A percentile compares a stretch with the other conserved stretches of the same genome.
Conservation (phyloP, 495 filamentous ascomycete genomes). For the Daldinia concentrica region DNA sequence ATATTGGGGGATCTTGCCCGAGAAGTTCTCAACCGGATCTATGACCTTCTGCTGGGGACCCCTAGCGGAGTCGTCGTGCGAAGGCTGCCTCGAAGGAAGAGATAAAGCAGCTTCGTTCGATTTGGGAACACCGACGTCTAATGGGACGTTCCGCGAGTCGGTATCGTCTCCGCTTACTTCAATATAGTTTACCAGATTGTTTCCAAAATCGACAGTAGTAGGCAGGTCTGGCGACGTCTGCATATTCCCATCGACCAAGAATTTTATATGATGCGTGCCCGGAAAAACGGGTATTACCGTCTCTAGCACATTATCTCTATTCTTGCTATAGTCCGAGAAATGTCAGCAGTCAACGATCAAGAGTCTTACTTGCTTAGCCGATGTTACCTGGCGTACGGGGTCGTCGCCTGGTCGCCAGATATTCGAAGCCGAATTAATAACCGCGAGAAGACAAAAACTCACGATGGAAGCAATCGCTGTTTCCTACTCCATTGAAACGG, state of each 20-base stretch:
- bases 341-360: slow-evolving; percentile 19
- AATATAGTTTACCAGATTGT: slow-evolving; percentile 96
- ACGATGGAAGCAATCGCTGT: slow-evolving; percentile 84
- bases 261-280: slow-evolving; percentile 95
- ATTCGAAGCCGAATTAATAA: slow-evolving; percentile 12
- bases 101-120: slow-evolving; percentile 43
- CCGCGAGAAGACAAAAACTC: slow-evolving; percentile 51
- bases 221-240: slow-evolving; percentile 83
- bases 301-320: slow-evolving; percentile 68
- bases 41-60: slow-evolving; percentile 53
- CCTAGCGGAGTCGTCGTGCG: slow-evolving; percentile 54
- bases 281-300: slow-evolving; percentile 83
- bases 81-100: slow-evolving; percentile 48
- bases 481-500: slow-evolving; percentile 97
- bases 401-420: slow-evolving; percentile 5
- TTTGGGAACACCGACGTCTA: slow-evolving; percentile 42
- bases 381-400: not conserved
- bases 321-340: slow-evolving; percentile 53
- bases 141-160: slow-evolving; percentile 38
- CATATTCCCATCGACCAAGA: slow-evolving; percentile 95
- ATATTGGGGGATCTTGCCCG: slow-evolving; percentile 78
- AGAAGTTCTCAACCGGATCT: slow-evolving; percentile 60
- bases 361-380: not conserved
- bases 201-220: slow-evolving; percentile 95
- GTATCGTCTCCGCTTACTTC: slow-evolving; percentile 86